Evolutionary conservation across 2,329 filamentous ascomycete species (phyloP).

Genomic region (Colletotrichum higginsianum): DNA sequence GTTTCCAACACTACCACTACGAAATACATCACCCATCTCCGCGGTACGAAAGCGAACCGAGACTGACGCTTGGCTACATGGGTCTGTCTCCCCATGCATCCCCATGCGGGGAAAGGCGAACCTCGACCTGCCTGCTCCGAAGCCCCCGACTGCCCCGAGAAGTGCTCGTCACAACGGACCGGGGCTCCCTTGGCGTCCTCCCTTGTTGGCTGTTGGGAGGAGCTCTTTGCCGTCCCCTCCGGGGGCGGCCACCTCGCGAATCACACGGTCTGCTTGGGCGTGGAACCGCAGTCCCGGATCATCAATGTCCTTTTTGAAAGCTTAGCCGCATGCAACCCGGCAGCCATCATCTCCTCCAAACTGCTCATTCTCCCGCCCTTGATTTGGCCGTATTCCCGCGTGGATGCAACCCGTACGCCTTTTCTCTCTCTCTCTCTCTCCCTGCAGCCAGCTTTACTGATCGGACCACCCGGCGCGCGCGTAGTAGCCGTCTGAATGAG

Average conservation of each 20-base stretch:
- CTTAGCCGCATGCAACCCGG: constrained; percentile 26
- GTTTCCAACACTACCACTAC: neutral
- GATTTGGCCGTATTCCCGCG: neutral
- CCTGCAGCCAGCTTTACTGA: neutral
- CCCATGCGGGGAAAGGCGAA: constrained; percentile 35
- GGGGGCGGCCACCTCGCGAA: constrained; percentile 7
- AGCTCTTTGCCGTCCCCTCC: neutral
- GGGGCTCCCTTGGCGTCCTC: neutral
- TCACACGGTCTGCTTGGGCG: neutral
- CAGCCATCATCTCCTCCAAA: constrained; percentile 9
- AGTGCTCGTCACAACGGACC: constrained; percentile 1
- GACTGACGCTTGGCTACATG: constrained; percentile 25
- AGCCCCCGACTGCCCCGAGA: constrained; percentile 23
- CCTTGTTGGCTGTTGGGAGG: neutral
- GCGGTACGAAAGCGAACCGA: constrained; percentile 15
- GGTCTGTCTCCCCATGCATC: constrained; percentile 4
- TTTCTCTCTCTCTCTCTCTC: neutral
- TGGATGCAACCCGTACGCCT: neutral
- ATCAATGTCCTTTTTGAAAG: constrained; percentile 23
- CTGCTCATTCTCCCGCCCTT: neutral
- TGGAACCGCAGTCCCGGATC: constrained; percentile 32
- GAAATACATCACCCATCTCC: neutral
- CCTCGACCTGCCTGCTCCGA: neutral
- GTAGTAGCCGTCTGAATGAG: neutral
- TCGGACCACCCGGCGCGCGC: neutral